These are phyloP conservation scores for Podaxis sp. DNA, from an alignment of 768 basidiomycete genomes.

Conservation along the genomic window DNA sequence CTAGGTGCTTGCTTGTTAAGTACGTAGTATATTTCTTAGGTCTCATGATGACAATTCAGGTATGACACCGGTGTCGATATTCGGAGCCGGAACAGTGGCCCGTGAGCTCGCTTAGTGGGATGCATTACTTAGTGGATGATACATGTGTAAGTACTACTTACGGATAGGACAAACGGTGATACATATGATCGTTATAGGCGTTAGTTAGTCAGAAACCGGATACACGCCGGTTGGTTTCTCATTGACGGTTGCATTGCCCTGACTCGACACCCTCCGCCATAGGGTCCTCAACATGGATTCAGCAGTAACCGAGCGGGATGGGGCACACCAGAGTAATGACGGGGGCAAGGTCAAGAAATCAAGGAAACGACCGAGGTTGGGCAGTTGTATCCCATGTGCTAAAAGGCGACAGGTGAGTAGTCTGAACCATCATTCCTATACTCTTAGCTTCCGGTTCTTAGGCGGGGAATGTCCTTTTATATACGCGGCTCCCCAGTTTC, in stretches of 20 bases:
- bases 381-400: constrained; percentile 52
- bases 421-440: not conserved
- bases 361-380: constrained; percentile 39
- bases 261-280: not conserved
- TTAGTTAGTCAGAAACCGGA: constrained; percentile 8
- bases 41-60: not conserved
- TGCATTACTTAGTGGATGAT: not conserved
- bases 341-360: constrained; percentile 43
- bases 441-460: not conserved
- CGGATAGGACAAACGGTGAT: constrained; percentile 4
- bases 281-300: not conserved
- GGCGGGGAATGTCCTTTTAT: not conserved
- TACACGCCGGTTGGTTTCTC: not conserved
- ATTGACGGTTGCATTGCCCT: not conserved
- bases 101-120: not conserved
- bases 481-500: not conserved
- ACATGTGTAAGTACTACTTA: not conserved
- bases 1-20: not conserved
- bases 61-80: not conserved
- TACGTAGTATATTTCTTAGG: not conserved
- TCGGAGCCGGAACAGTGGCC: not conserved
- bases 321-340: not conserved
- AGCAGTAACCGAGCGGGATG: not conserved
- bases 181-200: constrained; percentile 4
- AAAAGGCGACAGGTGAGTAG: constrained; percentile 46